Base-by-base conservation (phyloP, 1,284 basidiomycete genomes). In the Singerocomus rubriflavus region DNA sequence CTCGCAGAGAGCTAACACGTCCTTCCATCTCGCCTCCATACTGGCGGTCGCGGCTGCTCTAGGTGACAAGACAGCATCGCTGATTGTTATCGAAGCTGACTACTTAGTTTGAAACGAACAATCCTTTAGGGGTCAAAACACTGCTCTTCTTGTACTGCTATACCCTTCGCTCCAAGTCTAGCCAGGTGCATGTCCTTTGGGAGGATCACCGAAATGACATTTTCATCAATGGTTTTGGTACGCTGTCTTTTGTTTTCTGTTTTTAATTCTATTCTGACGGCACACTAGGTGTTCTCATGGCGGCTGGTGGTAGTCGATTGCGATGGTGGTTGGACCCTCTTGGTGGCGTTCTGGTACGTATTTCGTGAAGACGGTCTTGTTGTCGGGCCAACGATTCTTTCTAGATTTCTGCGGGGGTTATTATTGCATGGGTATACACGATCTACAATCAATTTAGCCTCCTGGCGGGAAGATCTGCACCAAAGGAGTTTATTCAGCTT, bases 191-290 rank as follows among this genome's bases (percentile, higher is more conserved):
- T 48, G 85, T 98, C 5, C 79, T 98, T 25, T 98, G 93, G 90
- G 92, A 97, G 67, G 95, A 98, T 65, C 95, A 98, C 61, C 76
- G 92, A 54, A 96, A 96, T 60, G 93, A 96, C 63, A 67, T 95
- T 26, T 92, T 85, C 68, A 83, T 93, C 68, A 93, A 92, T 58
- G 72, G 76, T 8, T 88, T 90, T 56, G 86, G 85, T 85, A 64
- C 54, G 76, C 50, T 14, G 17, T 21, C 4, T 25, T 37, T 42
- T 51, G 34, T 51, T 44, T 5, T 10, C 8, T 16, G 29, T 32
- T 46, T 45, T 33, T 39, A 50, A 36, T 44, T 17, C 39, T 40
- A 46, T 47, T 52, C 50, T 27, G 39, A 61, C 35, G 30, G 35
- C 36, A 31, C 50, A 73, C 10, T 57, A 82, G 92, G 91, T 74